Conservation (phyloP, 23 red algal species). For the Gracilaria caudata region DNA sequence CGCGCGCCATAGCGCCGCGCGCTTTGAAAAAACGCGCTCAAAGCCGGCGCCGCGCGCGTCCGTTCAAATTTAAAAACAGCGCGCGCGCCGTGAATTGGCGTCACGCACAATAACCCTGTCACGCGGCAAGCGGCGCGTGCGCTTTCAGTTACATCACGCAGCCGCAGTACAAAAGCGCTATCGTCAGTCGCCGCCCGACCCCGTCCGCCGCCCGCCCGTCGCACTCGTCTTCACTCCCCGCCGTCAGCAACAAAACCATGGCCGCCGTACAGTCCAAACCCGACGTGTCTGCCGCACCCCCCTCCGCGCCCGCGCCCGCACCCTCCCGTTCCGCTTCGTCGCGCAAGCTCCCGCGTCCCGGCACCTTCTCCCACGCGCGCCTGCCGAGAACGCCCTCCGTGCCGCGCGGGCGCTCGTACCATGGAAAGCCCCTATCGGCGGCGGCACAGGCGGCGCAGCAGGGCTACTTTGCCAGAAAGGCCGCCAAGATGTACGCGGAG, state of each 20-base stretch:
- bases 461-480: conserved; percentile 56
- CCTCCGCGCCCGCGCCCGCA: neutral
- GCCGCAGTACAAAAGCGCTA: conserved; percentile 3
- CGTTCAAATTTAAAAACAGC: conserved; percentile 10
- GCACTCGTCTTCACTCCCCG: neutral
- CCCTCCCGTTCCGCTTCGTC: conserved; percentile 13
- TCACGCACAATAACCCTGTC: too few relatives aligned
- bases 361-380: conserved; percentile 26
- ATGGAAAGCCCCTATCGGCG: conserved; percentile 37
- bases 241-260: neutral
- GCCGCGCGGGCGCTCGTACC: conserved; percentile 40
- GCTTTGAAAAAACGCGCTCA: too few relatives aligned
- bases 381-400: conserved; percentile 20
- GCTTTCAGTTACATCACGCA: neutral
- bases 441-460: conserved; percentile 56
- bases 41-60: neutral
- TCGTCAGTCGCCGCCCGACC: neutral
- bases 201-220: neutral
- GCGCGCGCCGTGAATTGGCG: too few relatives aligned
- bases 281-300: neutral
- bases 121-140: neutral
- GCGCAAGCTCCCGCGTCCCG: conserved; percentile 26
- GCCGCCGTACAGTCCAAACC: conserved; percentile 14
- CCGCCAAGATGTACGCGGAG: conserved; percentile 52
- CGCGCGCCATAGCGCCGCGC: too few relatives aligned